Percentiles rank a stretch among this genome's conserved stretches.
phyloP scores from a whole-genome alignment of 2,329 filamentous ascomycete species.

The Pseudogymnoascus sp. region DNA sequence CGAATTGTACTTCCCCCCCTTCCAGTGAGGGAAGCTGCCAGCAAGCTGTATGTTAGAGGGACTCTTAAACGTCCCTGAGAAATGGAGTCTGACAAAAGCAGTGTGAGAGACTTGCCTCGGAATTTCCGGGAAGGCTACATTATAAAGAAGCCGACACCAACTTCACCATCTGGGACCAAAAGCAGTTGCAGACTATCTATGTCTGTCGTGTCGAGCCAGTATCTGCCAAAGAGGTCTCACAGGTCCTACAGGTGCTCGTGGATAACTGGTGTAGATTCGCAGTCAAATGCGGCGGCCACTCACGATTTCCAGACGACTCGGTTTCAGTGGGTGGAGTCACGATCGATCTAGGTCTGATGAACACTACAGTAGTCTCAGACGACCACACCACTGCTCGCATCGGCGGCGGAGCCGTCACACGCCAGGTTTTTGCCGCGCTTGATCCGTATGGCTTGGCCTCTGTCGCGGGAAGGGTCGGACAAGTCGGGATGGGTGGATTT shows the following conservation, averaged over 20 bases:
- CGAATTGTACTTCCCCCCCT: background rate
- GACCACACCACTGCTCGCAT: constrained; percentile 22
- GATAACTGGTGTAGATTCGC: constrained; percentile 22
- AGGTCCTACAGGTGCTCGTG: constrained; percentile 3
- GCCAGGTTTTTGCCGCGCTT: constrained; percentile 23
- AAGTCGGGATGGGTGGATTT: constrained; percentile 16
- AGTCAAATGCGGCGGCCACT: constrained; percentile 31
- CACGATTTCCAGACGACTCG: constrained; percentile 28
- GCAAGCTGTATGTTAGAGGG: background rate
- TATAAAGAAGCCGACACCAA: background rate
- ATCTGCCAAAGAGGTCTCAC: constrained; percentile 11
- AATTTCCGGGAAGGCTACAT: background rate
- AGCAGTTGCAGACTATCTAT: constrained; percentile 16
- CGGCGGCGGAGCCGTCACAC: constrained; percentile 23
- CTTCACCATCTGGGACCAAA: constrained; percentile 20
- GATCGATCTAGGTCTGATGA: constrained; percentile 26
- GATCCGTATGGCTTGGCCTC: constrained; percentile 16
- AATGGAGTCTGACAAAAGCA: background rate
- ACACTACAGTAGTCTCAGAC: constrained; percentile 20
- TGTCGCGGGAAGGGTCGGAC: constrained; percentile 13
- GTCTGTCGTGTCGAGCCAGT: constrained; percentile 16
- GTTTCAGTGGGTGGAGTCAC: constrained; percentile 29
- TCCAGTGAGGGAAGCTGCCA: background rate
- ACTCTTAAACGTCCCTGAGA: background rate
- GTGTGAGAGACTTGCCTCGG: background rate